Base-by-base conservation (phyloP, 2,329 filamentous ascomycete genomes). In the Fonsecaea pedrosoi region DNA sequence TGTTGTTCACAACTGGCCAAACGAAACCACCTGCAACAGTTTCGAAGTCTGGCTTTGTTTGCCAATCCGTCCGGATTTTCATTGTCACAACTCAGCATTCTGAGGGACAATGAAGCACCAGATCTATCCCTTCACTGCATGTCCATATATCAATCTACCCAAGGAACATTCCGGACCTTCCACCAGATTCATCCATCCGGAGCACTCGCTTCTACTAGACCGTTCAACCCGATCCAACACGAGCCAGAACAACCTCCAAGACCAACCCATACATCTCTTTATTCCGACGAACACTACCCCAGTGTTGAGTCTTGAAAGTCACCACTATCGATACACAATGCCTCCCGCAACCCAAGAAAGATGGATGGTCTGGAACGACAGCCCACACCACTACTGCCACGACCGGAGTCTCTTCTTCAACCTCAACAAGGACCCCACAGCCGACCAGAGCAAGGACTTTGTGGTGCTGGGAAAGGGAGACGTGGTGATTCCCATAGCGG, bases 361-460 rank as follows among this genome's bases (percentile, higher is more conserved):
- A 57, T 63, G 61, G 59, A 45, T 61, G 2, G 13, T 61, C n/a
- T 61, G 59, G 45, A 54, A 40, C 9, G 12, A 18, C 45, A 61
- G 59, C 48, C 59, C 59, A 9, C 45, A 54, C 34, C 59, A 61
- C 48, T 61, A 61, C 48, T 61, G 45, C 32, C 42, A 60, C 42
- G 57, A 60, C 15, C 10, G 35, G 4, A 50, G 30, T 21, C 57
- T 54, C 13, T 62, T 62, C 59, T 40, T 40, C 18, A 42, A 62
- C 21, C 34, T 62, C 59, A 21, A 18, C 48, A 38, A 50, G 35
- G 18, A 54, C 48, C 25, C 21, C 10, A 13, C 59, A 8, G 13
- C 45, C 1, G 59, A 62, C 21, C 30, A 32, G 15, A 60, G 30
- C 40, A 48, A 59, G 32, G 25, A 38, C 3, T 21, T 50, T 18